phyloP scores from a whole-genome alignment of 2,329 filamentous ascomycete species.

The Hirsutella minnesotensis region DNA sequence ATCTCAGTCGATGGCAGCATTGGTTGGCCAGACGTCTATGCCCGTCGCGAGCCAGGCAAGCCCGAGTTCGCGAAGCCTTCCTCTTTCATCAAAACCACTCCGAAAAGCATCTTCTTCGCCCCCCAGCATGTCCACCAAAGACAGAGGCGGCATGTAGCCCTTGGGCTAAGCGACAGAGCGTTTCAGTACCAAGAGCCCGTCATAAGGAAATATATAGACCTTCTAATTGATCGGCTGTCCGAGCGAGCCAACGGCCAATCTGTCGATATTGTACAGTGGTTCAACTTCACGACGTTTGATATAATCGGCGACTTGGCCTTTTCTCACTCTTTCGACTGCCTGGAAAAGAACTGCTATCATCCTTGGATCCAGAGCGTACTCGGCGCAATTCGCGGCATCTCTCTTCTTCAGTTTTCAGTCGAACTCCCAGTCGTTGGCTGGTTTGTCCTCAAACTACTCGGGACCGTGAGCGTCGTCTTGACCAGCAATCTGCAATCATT shows the following conservation, averaged over 20 bases:
- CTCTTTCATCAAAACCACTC: constrained; percentile 3
- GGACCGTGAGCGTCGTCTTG: no score
- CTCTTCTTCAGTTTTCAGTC: no score
- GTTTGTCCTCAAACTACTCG: background rate
- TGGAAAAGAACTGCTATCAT: constrained; percentile 15
- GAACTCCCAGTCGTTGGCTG: background rate
- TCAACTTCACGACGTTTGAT: constrained; percentile 26
- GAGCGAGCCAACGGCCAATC: constrained; percentile 6
- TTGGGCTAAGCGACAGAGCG: constrained; percentile 17
- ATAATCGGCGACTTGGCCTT: constrained; percentile 29
- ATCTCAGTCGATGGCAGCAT: constrained; percentile 21
- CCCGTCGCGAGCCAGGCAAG: constrained; percentile 9
- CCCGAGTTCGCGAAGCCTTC: constrained; percentile 3
- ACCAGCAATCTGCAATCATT: no score
- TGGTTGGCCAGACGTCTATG: constrained; percentile 22
- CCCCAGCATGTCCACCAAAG: constrained; percentile 9
- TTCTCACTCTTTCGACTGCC: constrained; percentile 25
- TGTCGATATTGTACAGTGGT: constrained; percentile 19
- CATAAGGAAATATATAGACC: constrained; percentile 14
- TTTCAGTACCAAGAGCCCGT: constrained; percentile 17
- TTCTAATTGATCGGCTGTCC: constrained; percentile 11
- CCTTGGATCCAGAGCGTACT: constrained; percentile 15
- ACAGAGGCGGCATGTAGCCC: constrained; percentile 13
- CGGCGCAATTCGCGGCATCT: constrained; percentile 6
- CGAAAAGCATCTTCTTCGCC: constrained; percentile 5